A percentile compares a stretch with the other conserved stretches of the same genome.
Conservation (phyloP, 306 rosid species). For the Carpinus fangiana region DNA sequence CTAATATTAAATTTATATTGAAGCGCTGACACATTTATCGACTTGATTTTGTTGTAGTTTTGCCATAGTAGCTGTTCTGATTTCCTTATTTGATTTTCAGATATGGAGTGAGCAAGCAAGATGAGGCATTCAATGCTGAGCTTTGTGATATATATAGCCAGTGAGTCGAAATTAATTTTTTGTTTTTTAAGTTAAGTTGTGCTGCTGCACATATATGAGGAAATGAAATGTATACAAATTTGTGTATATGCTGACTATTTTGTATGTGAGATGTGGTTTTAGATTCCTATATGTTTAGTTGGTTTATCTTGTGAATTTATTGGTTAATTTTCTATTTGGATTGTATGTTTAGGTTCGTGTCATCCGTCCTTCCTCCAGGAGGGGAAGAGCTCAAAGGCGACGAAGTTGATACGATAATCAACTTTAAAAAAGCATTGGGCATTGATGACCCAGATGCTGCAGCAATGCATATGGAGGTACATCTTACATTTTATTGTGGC, state of each 20-base stretch:
- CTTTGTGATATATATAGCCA: constrained; percentile 72
- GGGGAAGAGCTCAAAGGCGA: constrained; percentile 83
- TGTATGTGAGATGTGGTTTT: neutral
- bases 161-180: constrained; percentile 41
- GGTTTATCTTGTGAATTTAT: constrained; percentile 11
- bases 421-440: constrained; percentile 77
- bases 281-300: neutral
- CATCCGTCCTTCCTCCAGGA: constrained; percentile 81
- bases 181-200: neutral
- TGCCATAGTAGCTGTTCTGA: neutral
- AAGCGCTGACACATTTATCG: neutral
- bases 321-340: constrained; percentile 16
- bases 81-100: constrained; percentile 33
- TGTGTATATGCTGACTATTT: constrained; percentile 9
- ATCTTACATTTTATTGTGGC: constrained; percentile 14
- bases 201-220: too few relatives aligned
- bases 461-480: constrained; percentile 93
- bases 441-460: constrained; percentile 99
- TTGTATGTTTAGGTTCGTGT: constrained; percentile 56
- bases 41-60: neutral
- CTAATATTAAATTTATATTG: neutral
- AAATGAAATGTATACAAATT: neutral
- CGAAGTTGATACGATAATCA: constrained; percentile 68
- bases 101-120: constrained; percentile 86
- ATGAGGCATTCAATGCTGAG: constrained; percentile 87